Conservation (phyloP, 495 filamentous ascomycete genomes). For the Staphylotrichum longicolle region DNA sequence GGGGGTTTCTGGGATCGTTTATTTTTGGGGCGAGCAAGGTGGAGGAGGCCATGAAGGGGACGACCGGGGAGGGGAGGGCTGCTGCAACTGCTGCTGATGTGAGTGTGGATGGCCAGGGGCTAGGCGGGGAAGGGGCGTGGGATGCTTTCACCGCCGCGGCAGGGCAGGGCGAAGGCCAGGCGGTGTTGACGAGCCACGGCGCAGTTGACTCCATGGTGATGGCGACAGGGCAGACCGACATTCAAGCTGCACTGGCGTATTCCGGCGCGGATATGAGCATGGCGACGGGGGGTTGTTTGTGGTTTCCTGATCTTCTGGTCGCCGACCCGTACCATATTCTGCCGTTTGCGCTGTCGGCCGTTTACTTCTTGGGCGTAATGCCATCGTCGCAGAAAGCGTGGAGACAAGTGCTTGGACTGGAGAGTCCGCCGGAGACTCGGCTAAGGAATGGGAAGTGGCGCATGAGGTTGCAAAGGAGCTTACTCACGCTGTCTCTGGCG, state of each 20-base stretch:
- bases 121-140: no score
- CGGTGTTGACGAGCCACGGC: not conserved
- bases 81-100: not conserved
- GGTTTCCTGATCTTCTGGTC: conserved; percentile 73
- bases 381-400: conserved; percentile 23
- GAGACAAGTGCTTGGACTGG: conserved; percentile 23
- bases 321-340: conserved; percentile 69
- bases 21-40: conserved; percentile 24
- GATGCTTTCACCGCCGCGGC: no score
- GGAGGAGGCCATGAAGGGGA: not conserved
- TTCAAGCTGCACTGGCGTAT: no score
- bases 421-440: not conserved
- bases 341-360: conserved; percentile 55
- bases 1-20: conserved; percentile 51
- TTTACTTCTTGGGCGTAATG: conserved; percentile 46
- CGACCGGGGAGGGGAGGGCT: not conserved
- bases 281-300: conserved; percentile 72
- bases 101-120: no score
- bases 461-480: conserved; percentile 32
- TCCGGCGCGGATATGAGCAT: conserved; percentile 16
- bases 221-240: no score
- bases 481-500: conserved; percentile 40
- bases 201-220: no score
- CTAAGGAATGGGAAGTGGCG: not conserved
- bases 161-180: conserved; percentile 2